Base-by-base conservation (phyloP, 768 basidiomycete species). In the Leccinum pellstonianum region DNA sequence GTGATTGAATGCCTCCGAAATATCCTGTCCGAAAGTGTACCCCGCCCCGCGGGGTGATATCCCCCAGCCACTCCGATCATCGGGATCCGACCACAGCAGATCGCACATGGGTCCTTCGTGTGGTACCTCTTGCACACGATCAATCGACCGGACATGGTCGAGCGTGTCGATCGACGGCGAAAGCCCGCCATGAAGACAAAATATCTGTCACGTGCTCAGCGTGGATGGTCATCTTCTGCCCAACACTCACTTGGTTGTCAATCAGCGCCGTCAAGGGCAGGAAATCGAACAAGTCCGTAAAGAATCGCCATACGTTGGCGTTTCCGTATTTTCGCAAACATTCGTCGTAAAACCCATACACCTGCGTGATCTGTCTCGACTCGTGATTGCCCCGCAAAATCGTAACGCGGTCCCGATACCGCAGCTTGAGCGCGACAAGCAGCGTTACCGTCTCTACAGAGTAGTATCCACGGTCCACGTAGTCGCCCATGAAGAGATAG, bases 91-190 rank as follows among this genome's bases (percentile, higher is more conserved):
- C 97, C 97, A 99, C 62, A 99, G 84, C 57, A 99, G 81, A 77
- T 99, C 97, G 71, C 97, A 99, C 97, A 99, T 99, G 19, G 97
- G 97, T 3, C 97, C 97, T 79, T 99, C 97, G 76, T 99, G 97
- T 4, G 97, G 97, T 3, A 99, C 97, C 73, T 99, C 97, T 77
- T 99, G 97, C 66, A 98, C 94, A 57, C 97, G 91, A 80, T 99
- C 97, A 72, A 99, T 98, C 52, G 93, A 89, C 63, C 97, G 93
- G 64, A 99, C 96, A 71, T 99, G 97, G 81, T 99, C 97, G 66
- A 99, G 90, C 64, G 97, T 98, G 79, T 99, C 96, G 76, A 98
- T 98, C 61, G 97, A 98, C 19, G 97, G 97, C 55, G 95, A 98
- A 41, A 98, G 87, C 56, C 96, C 95, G 49, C 96, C 96, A 73